These are phyloP conservation scores for Astrephomene gubernaculifera DNA, from an alignment of 139 green algal genomes.

Conservation along the genomic window DNA sequence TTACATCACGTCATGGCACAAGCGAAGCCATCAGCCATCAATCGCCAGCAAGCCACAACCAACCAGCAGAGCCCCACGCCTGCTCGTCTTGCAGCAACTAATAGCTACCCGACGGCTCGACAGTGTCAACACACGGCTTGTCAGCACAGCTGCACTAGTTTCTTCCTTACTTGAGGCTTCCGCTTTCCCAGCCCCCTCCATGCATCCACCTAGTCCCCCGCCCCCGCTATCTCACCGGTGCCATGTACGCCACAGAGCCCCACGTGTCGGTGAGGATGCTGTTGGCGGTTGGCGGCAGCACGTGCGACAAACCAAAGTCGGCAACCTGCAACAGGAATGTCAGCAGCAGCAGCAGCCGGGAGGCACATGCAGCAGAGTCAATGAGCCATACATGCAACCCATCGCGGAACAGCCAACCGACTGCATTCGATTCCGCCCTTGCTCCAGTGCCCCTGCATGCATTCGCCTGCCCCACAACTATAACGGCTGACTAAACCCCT, in stretches of 20 bases:
- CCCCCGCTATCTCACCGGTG: constrained; percentile 1
- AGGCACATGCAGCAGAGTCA: neutral
- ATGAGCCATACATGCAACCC: no score
- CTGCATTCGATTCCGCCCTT: no score
- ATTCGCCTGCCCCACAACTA: no score
- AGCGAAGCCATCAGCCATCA: no score
- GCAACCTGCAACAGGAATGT: neutral
- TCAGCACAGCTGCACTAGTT: neutral
- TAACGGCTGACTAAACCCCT: no score
- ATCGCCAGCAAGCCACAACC: no score
- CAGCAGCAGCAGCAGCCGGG: neutral
- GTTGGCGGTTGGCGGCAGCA: neutral
- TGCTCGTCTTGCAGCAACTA: no score
- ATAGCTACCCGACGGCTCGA: no score
- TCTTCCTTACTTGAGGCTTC: neutral
- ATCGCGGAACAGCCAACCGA: no score
- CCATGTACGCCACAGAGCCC: constrained; percentile 9
- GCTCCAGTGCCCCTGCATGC: no score
- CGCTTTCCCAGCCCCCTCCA: neutral
- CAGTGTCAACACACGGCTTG: no score
- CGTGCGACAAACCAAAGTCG: constrained; percentile 18
- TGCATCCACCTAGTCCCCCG: neutral
- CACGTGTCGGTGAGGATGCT: neutral
- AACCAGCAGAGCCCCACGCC: no score
- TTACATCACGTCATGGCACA: neutral